phyloP scores from a whole-genome alignment of 169 alveolate genomes.

The Cryptosporidium sp. region DNA sequence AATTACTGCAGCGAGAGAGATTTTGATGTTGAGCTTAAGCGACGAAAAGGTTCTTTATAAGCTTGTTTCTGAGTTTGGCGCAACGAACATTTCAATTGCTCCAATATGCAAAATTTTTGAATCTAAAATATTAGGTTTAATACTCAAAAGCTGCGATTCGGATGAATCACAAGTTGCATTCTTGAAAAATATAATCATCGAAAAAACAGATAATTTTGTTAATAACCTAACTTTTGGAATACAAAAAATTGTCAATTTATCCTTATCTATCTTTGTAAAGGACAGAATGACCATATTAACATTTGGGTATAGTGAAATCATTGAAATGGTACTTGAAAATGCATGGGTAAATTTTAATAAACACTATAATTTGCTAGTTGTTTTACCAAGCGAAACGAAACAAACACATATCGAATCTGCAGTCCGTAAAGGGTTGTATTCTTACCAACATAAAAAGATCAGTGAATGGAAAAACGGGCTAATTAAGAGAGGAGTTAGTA shows the following conservation, averaged over 20 bases:
- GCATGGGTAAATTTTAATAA: constrained; percentile 43
- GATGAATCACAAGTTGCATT: neutral
- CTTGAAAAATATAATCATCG: constrained; percentile 5
- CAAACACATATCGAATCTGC: neutral
- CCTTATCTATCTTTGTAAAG: constrained; percentile 35
- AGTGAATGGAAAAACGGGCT: constrained; percentile 38
- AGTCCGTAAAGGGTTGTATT: constrained; percentile 17
- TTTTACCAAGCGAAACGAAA: constrained; percentile 27
- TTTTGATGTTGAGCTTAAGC: constrained; percentile 36
- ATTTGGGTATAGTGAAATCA: constrained; percentile 51
- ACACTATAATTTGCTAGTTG: constrained; percentile 51
- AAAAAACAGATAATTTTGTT: constrained; percentile 19
- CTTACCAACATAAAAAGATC: constrained; percentile 19
- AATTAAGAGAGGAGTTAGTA: neutral
- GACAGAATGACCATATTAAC: constrained; percentile 62
- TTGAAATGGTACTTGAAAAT: constrained; percentile 48
- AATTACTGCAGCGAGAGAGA: constrained; percentile 38
- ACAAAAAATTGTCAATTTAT: constrained; percentile 23
- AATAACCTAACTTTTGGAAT: constrained; percentile 30
- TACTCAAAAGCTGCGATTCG: neutral
- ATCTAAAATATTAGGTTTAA: neutral
- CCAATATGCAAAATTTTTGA: constrained; percentile 59
- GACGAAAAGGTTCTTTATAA: constrained; percentile 1
- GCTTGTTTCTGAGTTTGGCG: constrained; percentile 21
- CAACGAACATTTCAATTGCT: constrained; percentile 53